Percentiles rank a stretch among this genome's conserved stretches.
These are phyloP conservation scores for Clarkia xantiana DNA, from an alignment of 345 rosid species.

Conservation along the genomic window DNA sequence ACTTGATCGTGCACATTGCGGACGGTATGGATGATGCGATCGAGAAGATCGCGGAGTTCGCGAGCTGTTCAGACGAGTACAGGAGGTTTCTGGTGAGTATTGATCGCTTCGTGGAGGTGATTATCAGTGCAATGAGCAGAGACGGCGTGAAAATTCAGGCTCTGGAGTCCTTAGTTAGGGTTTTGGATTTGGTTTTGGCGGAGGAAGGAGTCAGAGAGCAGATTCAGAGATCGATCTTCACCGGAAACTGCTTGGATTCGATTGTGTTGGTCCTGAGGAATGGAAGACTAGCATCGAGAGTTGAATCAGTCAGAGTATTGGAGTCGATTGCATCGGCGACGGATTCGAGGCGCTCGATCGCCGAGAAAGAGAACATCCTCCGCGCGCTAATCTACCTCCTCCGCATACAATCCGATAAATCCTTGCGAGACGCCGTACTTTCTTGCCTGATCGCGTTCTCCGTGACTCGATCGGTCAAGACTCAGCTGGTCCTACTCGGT, in stretches of 20 bases:
- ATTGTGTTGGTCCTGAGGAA: slow-evolving; percentile 16
- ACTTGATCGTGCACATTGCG: slow-evolving; percentile 2
- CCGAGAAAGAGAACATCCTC: slow-evolving; percentile 17
- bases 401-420: slow-evolving; percentile 5
- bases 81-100: slow-evolving; percentile 15
- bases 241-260: slow-evolving; percentile 11
- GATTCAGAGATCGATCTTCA: slow-evolving; percentile 11
- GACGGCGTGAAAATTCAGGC: slow-evolving; percentile 7
- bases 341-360: slow-evolving; percentile 17
- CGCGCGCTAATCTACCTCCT: slow-evolving; percentile 14
- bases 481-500: slow-evolving; percentile 22
- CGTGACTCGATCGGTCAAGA: slow-evolving; percentile 15
- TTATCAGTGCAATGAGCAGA: slow-evolving; percentile 13
- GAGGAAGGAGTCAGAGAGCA: slow-evolving; percentile 13
- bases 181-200: slow-evolving; percentile 16
- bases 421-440: slow-evolving; percentile 19
- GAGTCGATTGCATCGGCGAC: slow-evolving; percentile 22
- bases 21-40: not conserved
- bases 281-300: slow-evolving; percentile 13
- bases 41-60: slow-evolving; percentile 11
- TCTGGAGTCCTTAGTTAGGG: slow-evolving; percentile 15
- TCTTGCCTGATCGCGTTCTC: slow-evolving; percentile 21
- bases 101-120: slow-evolving; percentile 19
- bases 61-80: slow-evolving; percentile 17
- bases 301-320: slow-evolving; percentile 19